A percentile compares a stretch with the other conserved stretches of the same genome.
These are phyloP conservation scores for Lachancea dasiensis DNA, from an alignment of 805 yeast genomes.

Conservation along the genomic window DNA sequence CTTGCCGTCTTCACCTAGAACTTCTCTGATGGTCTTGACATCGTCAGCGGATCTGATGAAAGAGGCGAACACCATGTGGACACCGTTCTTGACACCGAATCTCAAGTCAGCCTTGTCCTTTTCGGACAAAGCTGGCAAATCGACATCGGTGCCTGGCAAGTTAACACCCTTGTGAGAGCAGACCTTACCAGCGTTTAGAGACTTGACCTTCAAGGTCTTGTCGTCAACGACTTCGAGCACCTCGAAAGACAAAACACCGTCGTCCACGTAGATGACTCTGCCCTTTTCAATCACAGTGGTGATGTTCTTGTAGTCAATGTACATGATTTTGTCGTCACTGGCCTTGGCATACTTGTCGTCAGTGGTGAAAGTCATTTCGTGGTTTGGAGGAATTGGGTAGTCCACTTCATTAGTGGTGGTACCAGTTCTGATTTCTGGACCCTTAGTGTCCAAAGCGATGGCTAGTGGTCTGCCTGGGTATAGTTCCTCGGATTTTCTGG, in stretches of 20 bases:
- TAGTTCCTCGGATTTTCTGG: constrained; percentile 85
- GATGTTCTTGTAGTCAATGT: constrained; percentile 90
- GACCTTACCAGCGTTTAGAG: constrained; percentile 92
- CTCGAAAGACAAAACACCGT: constrained; percentile 94
- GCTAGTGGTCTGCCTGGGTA: constrained; percentile 96
- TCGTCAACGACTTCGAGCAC: constrained; percentile 79
- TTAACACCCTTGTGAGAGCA: constrained; percentile 98
- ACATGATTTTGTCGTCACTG: constrained; percentile 80
- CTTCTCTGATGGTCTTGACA: constrained; percentile 83
- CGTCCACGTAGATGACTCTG: constrained; percentile 90
- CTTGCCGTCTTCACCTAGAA: constrained; percentile 94
- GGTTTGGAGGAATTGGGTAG: constrained; percentile 76
- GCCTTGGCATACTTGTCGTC: constrained; percentile 68
- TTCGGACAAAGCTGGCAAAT: constrained; percentile 94
- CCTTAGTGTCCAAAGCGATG: constrained; percentile 97
- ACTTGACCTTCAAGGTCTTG: constrained; percentile 74
- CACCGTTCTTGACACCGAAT: constrained; percentile 96
- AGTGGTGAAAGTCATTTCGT: constrained; percentile 90
- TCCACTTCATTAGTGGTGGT: constrained; percentile 76
- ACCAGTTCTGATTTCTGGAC: constrained; percentile 99
- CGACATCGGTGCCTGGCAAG: constrained; percentile 98
- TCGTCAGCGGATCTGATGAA: constrained; percentile 94
- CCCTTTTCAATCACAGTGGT: constrained; percentile 88
- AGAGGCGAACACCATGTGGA: constrained; percentile 98
- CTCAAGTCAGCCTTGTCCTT: constrained; percentile 88